phyloP scores from a whole-genome alignment of 495 filamentous ascomycete genomes.

The Tuber magnatum region DNA sequence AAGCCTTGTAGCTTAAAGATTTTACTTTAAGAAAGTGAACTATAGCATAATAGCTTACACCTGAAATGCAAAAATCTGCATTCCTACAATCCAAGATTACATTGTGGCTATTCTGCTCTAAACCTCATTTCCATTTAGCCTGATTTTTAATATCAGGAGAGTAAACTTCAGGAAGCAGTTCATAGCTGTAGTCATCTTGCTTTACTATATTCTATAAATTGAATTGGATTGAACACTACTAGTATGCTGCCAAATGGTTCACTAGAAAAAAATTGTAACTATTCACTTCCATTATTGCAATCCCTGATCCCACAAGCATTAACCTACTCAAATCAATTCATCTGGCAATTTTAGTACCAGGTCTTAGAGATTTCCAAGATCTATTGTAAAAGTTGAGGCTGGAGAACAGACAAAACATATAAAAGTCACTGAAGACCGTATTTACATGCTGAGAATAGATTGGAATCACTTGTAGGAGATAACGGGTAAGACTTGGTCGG shows the following conservation, averaged over 20 bases:
- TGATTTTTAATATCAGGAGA: background rate
- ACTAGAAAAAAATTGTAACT: too few relatives aligned
- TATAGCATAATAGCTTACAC: background rate
- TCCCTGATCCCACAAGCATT: too few relatives aligned
- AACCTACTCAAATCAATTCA: too few relatives aligned
- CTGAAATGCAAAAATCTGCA: background rate
- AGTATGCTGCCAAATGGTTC: background rate
- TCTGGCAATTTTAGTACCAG: too few relatives aligned
- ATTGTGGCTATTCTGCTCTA: background rate
- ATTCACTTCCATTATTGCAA: too few relatives aligned
- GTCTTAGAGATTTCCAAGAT: too few relatives aligned
- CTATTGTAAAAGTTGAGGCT: too few relatives aligned
- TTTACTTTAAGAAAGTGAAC: background rate
- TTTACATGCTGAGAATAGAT: too few relatives aligned
- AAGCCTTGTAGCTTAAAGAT: background rate
- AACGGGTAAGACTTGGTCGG: too few relatives aligned
- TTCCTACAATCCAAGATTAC: background rate
- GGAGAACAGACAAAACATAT: too few relatives aligned
- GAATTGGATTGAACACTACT: constrained; percentile 1
- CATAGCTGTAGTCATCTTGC: background rate
- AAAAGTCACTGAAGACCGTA: too few relatives aligned
- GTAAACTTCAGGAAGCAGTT: background rate
- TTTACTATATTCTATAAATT: constrained; percentile 1
- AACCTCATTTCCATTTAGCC: background rate
- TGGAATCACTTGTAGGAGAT: too few relatives aligned